phyloP scores from a whole-genome alignment of 2,329 filamentous ascomycete genomes.

The Ophiosphaerella narmari region DNA sequence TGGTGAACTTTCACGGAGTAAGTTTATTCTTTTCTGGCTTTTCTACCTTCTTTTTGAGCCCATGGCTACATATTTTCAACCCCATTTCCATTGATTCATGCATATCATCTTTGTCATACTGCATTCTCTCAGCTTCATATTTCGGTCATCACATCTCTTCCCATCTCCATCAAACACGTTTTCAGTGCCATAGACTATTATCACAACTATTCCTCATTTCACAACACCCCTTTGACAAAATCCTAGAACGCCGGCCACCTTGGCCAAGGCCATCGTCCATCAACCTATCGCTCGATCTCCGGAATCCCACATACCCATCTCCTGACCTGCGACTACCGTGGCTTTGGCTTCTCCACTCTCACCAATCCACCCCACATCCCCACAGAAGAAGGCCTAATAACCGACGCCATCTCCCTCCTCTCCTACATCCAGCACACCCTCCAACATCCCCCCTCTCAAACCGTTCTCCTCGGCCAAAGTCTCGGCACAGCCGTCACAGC shows the following conservation, averaged over 20 bases:
- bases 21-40: conserved; percentile 29
- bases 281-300: conserved; percentile 77
- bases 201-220: conserved; percentile 12
- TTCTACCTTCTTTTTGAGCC: conserved; percentile 1
- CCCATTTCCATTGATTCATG: conserved; percentile 4
- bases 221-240: background rate
- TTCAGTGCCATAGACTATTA: conserved; percentile 7
- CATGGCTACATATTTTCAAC: background rate
- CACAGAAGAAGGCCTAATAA: conserved; percentile 78
- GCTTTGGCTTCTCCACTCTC: conserved; percentile 83
- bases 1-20: conserved; percentile 68
- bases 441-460: conserved; percentile 69
- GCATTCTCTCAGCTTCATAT: background rate
- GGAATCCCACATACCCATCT: conserved; percentile 73
- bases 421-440: conserved; percentile 71
- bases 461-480: conserved; percentile 83
- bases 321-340: conserved; percentile 88
- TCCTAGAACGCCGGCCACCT: conserved; percentile 83
- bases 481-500: conserved; percentile 84
- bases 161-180: background rate
- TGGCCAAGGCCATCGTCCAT: conserved; percentile 75
- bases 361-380: conserved; percentile 55
- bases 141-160: background rate
- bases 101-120: background rate
- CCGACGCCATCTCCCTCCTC: conserved; percentile 74